Conservation (phyloP, 2,329 filamentous ascomycete genomes). For the Raffaelea deltoideospora region DNA sequence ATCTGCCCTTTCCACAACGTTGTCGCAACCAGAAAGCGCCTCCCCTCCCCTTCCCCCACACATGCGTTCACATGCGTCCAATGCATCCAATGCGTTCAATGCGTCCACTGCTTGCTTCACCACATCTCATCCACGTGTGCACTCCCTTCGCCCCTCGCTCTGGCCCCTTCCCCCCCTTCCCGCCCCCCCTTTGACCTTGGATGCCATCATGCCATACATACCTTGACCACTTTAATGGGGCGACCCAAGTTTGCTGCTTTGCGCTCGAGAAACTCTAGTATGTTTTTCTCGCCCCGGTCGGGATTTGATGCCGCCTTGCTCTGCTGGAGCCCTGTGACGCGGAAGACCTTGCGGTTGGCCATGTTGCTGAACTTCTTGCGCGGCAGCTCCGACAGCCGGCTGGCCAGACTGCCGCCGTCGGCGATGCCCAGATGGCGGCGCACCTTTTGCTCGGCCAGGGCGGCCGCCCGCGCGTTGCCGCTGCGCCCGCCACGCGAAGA, state of each 20-base stretch:
- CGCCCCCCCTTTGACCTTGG: too few relatives aligned
- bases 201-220: slow-evolving; percentile 35
- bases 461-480: neutral
- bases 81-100: too few relatives aligned
- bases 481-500: slow-evolving; percentile 2
- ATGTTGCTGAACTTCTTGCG: slow-evolving; percentile 10
- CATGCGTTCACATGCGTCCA: too few relatives aligned
- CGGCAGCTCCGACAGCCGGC: slow-evolving; percentile 10
- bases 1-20: too few relatives aligned
- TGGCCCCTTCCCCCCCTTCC: neutral
- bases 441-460: slow-evolving; percentile 8
- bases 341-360: slow-evolving; percentile 22
- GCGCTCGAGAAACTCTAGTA: slow-evolving; percentile 55
- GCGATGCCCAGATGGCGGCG: slow-evolving; percentile 15
- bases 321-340: slow-evolving; percentile 46
- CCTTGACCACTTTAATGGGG: slow-evolving; percentile 57
- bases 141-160: too few relatives aligned
- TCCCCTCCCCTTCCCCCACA: too few relatives aligned
- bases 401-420: slow-evolving; percentile 13
- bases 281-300: slow-evolving; percentile 49
- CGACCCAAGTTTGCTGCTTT: slow-evolving; percentile 46
- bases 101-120: too few relatives aligned
- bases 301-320: slow-evolving; percentile 54
- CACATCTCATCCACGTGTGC: too few relatives aligned
- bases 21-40: too few relatives aligned